A percentile compares a stretch with the other conserved stretches of the same genome.
phyloP scores from a whole-genome alignment of 2,329 filamentous ascomycete species.

The Epicoccum nigrum region DNA sequence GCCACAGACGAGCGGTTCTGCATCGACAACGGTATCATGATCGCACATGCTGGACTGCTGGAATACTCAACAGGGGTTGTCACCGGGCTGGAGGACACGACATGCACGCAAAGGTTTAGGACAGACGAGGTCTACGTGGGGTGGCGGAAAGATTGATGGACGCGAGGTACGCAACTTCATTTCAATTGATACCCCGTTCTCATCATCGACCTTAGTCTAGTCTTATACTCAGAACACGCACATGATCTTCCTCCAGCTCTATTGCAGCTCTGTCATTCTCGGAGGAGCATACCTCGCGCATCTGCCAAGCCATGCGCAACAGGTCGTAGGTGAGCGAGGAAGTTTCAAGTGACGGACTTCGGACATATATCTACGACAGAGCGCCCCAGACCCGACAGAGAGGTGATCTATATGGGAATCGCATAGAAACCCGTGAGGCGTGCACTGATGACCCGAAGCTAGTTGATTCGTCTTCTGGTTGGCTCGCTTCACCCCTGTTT shows the following conservation, averaged over 20 bases:
- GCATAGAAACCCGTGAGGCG: constrained; percentile 9
- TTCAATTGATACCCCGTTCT: constrained; percentile 19
- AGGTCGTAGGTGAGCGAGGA: background rate
- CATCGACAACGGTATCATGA: constrained; percentile 99
- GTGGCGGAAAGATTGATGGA: constrained; percentile 54
- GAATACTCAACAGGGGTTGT: constrained; percentile 81
- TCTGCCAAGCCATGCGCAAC: background rate
- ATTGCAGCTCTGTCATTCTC: no score
- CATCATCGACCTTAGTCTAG: background rate
- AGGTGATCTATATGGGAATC: background rate
- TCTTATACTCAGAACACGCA: no score
- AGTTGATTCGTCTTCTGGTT: background rate
- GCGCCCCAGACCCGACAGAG: background rate
- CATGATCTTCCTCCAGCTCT: no score
- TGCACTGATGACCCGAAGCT: constrained; percentile 14
- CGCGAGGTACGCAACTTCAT: background rate
- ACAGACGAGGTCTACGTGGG: constrained; percentile 59
- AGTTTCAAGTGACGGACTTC: constrained; percentile 16
- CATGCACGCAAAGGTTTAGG: constrained; percentile 63
- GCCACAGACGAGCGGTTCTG: constrained; percentile 97
- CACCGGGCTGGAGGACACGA: constrained; percentile 79
- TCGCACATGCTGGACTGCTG: constrained; percentile 90
- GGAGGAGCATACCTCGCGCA: background rate
- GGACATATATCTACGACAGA: background rate
- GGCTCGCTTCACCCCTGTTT: constrained; percentile 10